A percentile compares a stretch with the other conserved stretches of the same genome.
These are phyloP conservation scores for Helminthosporium solani DNA, from an alignment of 2,329 filamentous ascomycete genomes.

Conservation along the genomic window DNA sequence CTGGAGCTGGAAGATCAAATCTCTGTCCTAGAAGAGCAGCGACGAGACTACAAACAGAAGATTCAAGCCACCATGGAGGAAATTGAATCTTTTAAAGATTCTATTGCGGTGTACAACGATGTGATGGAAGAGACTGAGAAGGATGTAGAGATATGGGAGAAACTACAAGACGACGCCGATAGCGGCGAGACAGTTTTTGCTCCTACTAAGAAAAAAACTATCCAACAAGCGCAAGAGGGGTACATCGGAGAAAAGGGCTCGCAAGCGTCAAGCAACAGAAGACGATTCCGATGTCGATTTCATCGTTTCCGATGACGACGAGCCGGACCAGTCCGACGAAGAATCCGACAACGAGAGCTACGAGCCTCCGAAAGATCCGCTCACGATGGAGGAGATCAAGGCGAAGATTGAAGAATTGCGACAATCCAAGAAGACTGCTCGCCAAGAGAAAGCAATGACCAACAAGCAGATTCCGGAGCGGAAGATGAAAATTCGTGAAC, in stretches of 20 bases:
- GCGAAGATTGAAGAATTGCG: conserved; percentile 49
- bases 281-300: conserved; percentile 21
- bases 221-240: conserved; percentile 47
- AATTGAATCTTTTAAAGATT: conserved; percentile 33
- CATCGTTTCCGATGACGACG: conserved; percentile 20
- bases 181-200: conserved; percentile 48
- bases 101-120: conserved; percentile 36
- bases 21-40: conserved; percentile 27
- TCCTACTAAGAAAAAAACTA: conserved; percentile 23
- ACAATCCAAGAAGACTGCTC: conserved; percentile 45
- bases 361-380: conserved; percentile 30
- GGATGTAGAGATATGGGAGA: conserved; percentile 50
- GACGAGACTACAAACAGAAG: conserved; percentile 15
- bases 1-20: conserved; percentile 41
- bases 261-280: conserved; percentile 19
- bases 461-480: conserved; percentile 36
- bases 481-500: conserved; percentile 24
- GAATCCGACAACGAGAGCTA: conserved; percentile 24
- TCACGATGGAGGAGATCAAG: conserved; percentile 45
- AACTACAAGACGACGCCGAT: conserved; percentile 39
- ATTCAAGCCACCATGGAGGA: conserved; percentile 19
- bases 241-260: conserved; percentile 5
- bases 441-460: conserved; percentile 29
- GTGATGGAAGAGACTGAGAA: conserved; percentile 43
- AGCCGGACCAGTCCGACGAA: conserved; percentile 25